A percentile compares a stretch with the other conserved stretches of the same genome.
Conservation (phyloP, 2,329 filamentous ascomycete genomes). For the Elsinoe batatas region DNA sequence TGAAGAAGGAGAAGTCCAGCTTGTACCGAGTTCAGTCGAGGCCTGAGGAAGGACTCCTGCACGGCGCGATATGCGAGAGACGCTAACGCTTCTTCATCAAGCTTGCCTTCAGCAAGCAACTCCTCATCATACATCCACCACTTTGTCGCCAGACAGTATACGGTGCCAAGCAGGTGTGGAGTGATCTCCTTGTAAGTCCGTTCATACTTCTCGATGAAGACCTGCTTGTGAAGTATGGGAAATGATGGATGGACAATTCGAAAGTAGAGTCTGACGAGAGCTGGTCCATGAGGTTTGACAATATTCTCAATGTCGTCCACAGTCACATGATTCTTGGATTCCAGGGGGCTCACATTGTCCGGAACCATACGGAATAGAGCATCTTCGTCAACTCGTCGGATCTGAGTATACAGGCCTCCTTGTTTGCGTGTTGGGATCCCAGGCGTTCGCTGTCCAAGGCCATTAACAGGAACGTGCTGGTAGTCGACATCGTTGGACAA, state of each 20-base stretch:
- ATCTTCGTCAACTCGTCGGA: slow-evolving; percentile 13
- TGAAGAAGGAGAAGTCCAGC: slow-evolving; percentile 30
- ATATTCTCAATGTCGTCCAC: slow-evolving; percentile 58
- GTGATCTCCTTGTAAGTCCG: slow-evolving; percentile 49
- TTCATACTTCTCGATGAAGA: slow-evolving; percentile 52
- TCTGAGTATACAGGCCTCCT: not conserved
- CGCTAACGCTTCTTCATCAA: slow-evolving; percentile 29
- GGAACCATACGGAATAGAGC: slow-evolving; percentile 60
- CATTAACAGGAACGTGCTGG: slow-evolving; percentile 10
- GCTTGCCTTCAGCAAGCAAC: slow-evolving; percentile 37
- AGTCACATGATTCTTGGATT: slow-evolving; percentile 37
- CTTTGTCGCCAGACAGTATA: slow-evolving; percentile 53
- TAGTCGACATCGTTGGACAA: not conserved
- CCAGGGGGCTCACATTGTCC: slow-evolving; percentile 19
- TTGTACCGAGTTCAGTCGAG: slow-evolving; percentile 34
- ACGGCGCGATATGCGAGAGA: slow-evolving; percentile 21
- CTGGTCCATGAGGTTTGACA: slow-evolving; percentile 59
- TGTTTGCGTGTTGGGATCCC: too few relatives aligned
- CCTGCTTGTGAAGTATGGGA: slow-evolving; percentile 50
- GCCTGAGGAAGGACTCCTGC: slow-evolving; percentile 29
- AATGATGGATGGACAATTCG: slow-evolving; percentile 50
- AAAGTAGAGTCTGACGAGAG: slow-evolving; percentile 66
- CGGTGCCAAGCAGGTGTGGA: slow-evolving; percentile 48
- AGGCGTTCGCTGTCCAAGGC: not conserved
- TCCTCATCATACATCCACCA: slow-evolving; percentile 51